These are phyloP conservation scores for Aristolochia californica DNA, from an alignment of 164 flowering plant genomes.

Conservation along the genomic window DNA sequence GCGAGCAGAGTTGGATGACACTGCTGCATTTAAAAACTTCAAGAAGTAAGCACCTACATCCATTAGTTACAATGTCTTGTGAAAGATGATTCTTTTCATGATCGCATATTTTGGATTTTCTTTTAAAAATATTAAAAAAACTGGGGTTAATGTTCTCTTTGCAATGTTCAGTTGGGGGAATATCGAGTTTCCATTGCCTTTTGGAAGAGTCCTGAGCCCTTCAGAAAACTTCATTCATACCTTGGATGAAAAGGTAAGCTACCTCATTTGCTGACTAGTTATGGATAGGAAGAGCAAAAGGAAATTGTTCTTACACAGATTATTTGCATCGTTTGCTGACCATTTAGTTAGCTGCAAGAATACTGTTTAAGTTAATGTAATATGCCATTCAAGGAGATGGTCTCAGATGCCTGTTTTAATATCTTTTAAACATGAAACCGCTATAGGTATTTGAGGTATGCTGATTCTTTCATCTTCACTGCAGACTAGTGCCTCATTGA, in stretches of 20 bases:
- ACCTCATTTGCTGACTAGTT: background rate
- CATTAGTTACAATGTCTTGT: background rate
- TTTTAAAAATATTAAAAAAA: background rate
- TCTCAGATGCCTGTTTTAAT: too few relatives aligned
- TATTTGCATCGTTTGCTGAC: too few relatives aligned
- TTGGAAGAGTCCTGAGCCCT: constrained; percentile 80
- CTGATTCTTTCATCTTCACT: constrained; percentile 6
- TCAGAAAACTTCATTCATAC: constrained; percentile 68
- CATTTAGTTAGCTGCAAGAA: too few relatives aligned
- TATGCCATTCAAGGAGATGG: too few relatives aligned
- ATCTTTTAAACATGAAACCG: too few relatives aligned
- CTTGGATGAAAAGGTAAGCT: constrained; percentile 75
- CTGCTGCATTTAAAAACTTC: constrained; percentile 89
- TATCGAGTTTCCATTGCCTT: constrained; percentile 78
- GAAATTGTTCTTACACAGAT: too few relatives aligned
- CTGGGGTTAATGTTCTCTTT: background rate
- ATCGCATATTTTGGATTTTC: background rate
- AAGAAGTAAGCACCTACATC: constrained; percentile 44
- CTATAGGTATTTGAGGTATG: too few relatives aligned
- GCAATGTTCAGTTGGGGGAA: constrained; percentile 60
- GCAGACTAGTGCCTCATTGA: constrained; percentile 92
- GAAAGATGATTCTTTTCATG: background rate
- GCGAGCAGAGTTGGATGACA: constrained; percentile 93
- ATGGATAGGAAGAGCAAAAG: too few relatives aligned
- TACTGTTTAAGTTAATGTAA: too few relatives aligned